phyloP scores from a whole-genome alignment of 768 basidiomycete species.

The Termitomyces sp. region DNA sequence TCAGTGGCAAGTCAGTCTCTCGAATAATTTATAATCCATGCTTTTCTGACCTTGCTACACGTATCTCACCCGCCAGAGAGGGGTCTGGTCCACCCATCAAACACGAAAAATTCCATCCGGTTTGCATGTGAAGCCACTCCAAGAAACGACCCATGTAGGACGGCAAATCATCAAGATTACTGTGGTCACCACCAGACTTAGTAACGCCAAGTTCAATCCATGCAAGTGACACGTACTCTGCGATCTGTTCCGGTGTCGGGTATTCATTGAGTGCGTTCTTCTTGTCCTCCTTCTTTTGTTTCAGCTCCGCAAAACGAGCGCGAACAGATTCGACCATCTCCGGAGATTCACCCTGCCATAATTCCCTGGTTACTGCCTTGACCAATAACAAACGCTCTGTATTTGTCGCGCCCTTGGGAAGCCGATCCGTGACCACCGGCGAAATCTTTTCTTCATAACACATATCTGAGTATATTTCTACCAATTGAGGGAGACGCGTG shows the following conservation, averaged over 20 bases:
- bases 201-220: too few relatives aligned
- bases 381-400: not conserved
- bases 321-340: not conserved
- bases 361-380: not conserved
- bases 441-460: not conserved
- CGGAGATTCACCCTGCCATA: not conserved
- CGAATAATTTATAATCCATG: not conserved
- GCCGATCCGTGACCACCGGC: not conserved
- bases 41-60: not conserved
- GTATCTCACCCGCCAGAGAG: not conserved
- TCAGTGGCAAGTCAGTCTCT: not conserved
- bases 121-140: not conserved
- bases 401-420: not conserved
- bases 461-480: constrained; percentile 2
- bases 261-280: not conserved
- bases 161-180: not conserved
- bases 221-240: not conserved
- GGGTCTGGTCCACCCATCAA: not conserved
- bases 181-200: not conserved
- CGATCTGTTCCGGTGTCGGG: not conserved
- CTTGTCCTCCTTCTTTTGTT: not conserved
- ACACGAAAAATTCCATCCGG: not conserved
- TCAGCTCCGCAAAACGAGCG: not conserved
- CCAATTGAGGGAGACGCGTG: not conserved
- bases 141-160: not conserved